Base-by-base conservation (phyloP, 2,329 filamentous ascomycete species). In the Phyllosticta paracitricarpa region DNA sequence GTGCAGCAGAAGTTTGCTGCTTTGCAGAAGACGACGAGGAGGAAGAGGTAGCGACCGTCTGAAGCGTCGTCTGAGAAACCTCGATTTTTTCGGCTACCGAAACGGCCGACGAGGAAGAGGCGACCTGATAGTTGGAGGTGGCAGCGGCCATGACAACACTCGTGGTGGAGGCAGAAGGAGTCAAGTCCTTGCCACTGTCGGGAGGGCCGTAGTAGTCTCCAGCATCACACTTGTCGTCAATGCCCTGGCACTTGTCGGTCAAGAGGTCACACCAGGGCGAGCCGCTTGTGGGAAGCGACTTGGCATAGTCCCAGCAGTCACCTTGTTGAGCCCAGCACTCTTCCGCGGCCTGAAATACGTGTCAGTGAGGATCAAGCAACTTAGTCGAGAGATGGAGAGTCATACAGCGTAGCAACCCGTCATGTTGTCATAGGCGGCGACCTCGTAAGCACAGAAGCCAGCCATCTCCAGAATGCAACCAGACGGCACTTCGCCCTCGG, bases 371-470 rank as follows among this genome's bases (percentile, higher is more conserved):
- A 40, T 14, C 10, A 26, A 14, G 14, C 17, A 26, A 24, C 10
- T 4, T 22, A 14, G 22, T 8, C 10, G 14, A 24, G 14, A 6
- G 24, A 26, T 17, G 14, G n/a, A 48, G 4, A 30, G 14, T 14
- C 70, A 65, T 69, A 76, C 75, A 59, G 65, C 77, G 83, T 84
- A 89, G 77, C 88, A 90, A 14, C 80, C 80, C 1, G 69, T 69
- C 68, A 84, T 78, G 54, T 76, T 75, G 4, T 73, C 75, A 74
- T 87, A 89, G 8, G 73, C 67, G 0, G 81, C 71, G 1, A 89
- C 78, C 68, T 88, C 81, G 63, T 79, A 76, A 58, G 81, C 86
- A 72, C 85, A 89, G 87, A 87, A 91, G 75, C 91, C 89, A 62
- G 77, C 87, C 69, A 89, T 89, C 68, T 84, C 83, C 63, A 86